Base-by-base conservation (phyloP, 768 basidiomycete species). In the Lentinula aciculospora region DNA sequence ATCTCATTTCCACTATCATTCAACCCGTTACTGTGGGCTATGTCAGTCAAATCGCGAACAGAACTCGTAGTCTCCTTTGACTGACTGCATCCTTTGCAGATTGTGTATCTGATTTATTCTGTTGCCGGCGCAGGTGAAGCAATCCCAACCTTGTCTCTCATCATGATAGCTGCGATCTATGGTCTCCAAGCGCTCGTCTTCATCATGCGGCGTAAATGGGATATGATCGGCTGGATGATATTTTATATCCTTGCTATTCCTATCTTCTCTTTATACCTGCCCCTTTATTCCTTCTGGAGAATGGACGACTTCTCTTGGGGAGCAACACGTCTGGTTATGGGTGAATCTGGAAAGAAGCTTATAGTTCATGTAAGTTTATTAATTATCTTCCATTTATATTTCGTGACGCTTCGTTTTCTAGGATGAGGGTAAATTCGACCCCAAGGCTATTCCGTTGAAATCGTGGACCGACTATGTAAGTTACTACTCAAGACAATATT, bases 231-330 rank as follows among this genome's bases (percentile, higher is more conserved):
- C 3, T 96, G 94, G 93, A 92, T 93, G 89, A 65, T 92, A 29
- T 92, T 99, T 75, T 99, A 98, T 73, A 93, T 98, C 67, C 70
- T 94, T 36, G 94, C 96, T 57, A 91, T 98, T 62, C 95, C 95
- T 3, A 82, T 85, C 42, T 97, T 96, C 76, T 94, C 93, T 6
- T 91, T 97, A 80, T 81, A 92, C 76, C 82, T 98, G 27, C 95
- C 94, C 3, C 75, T 97, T 12, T 95, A 94, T 70, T 94, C 93
- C 4, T 96, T 98, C 86, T 98, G 94, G 95, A 81, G 77, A 63
- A 97, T 98, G 94, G 95, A 96, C 70, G 94, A 96, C 72, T 97
- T 96, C 82, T 92, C 89, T 0, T 94, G 94, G 93, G 94, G 94
- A 81, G 79, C 81, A 25, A 96, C 94, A 1, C 90, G 92, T 83